Evolutionary conservation across 345 rosid genomes (phyloP).

Genomic region (Dimocarpus longan): DNA sequence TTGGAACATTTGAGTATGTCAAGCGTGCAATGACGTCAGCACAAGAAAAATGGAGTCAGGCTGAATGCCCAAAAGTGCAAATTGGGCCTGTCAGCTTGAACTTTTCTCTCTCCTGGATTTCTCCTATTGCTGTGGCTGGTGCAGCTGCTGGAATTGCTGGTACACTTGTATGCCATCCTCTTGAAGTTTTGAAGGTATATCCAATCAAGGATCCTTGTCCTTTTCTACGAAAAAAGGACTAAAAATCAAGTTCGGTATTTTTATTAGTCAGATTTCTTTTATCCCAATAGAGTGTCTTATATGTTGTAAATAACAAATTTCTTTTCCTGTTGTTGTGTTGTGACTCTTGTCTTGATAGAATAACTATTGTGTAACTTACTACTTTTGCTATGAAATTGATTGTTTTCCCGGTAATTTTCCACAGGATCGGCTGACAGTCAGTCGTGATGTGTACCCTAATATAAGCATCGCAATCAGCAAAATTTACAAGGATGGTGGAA

Average conservation of each 20-base stretch:
- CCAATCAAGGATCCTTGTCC: background rate
- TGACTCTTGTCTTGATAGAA: background rate
- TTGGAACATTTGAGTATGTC: slow-evolving; percentile 87
- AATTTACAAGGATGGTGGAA: slow-evolving; percentile 79
- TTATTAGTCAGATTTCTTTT: background rate
- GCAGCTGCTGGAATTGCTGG: slow-evolving; percentile 94
- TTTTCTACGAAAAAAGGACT: background rate
- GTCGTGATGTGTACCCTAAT: slow-evolving; percentile 83
- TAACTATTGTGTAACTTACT: background rate
- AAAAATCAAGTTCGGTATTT: slow-evolving; percentile 4
- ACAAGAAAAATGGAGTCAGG: slow-evolving; percentile 65
- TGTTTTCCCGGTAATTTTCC: slow-evolving; percentile 25
- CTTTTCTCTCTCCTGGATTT: slow-evolving; percentile 77
- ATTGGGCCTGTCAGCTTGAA: slow-evolving; percentile 62
- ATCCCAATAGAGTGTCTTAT: background rate
- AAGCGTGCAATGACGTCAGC: slow-evolving; percentile 80
- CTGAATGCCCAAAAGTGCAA: slow-evolving; percentile 56
- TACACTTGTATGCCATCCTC: slow-evolving; percentile 96
- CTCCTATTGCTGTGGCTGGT: slow-evolving; percentile 93
- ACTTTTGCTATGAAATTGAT: slow-evolving; percentile 14
- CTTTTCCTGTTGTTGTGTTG: background rate
- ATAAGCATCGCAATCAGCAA: slow-evolving; percentile 73
- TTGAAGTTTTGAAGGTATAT: slow-evolving; percentile 93
- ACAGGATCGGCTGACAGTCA: slow-evolving; percentile 95
- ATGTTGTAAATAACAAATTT: background rate